Base-by-base conservation (phyloP, 2,329 filamentous ascomycete genomes). In the Colletotrichum liaoningense region DNA sequence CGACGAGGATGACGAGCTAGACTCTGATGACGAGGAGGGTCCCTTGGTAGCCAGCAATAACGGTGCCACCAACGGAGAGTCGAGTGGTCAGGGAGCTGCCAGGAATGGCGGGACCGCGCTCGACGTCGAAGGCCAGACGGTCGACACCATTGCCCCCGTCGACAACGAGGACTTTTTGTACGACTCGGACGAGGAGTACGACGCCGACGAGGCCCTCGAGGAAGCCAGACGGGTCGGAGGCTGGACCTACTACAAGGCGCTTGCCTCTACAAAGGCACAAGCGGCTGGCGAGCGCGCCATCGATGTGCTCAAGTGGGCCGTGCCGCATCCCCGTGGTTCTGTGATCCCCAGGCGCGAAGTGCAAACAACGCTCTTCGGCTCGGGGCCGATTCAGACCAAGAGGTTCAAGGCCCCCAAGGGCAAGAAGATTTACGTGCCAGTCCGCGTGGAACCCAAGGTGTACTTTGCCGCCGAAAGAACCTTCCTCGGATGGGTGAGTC, bases 401-500 rank as follows among this genome's bases (percentile, higher is more conserved):
- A 87, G 84, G 77, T 91, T 95, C 85, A 92, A 91, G 80, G 93
- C 94, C 9, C 94, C 94, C 14, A 92, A 91, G 81, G 94, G 94
- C 67, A 96, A 95, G 90, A 94, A 94, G 82, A 98, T 99, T 72
- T 96, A 98, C 79, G 97, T 99, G 28, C 96, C 96, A 16, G 93
- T 98, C 68, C 92, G 97, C 62, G 95, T 99, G 42, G 97, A 99
- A 83, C 97, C 97, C 42, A 99, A 99, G 85, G 97, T 99, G 63
- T 98, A 95, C 83, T 98, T 99, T 81, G 97, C 97, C 26, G 95
- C 95, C 1, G 97, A 99, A 84, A 91, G 97, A 76, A 99, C 97
- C 1, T 99, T 98, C 84, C 89, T 99, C 70, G 94, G 95, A 75
- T 99, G 97, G 95, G 92, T 93, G 84, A 85, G 91, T 85, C 30